phyloP scores from a whole-genome alignment of 73 alveolate species.

The Uronychia setigera region DNA sequence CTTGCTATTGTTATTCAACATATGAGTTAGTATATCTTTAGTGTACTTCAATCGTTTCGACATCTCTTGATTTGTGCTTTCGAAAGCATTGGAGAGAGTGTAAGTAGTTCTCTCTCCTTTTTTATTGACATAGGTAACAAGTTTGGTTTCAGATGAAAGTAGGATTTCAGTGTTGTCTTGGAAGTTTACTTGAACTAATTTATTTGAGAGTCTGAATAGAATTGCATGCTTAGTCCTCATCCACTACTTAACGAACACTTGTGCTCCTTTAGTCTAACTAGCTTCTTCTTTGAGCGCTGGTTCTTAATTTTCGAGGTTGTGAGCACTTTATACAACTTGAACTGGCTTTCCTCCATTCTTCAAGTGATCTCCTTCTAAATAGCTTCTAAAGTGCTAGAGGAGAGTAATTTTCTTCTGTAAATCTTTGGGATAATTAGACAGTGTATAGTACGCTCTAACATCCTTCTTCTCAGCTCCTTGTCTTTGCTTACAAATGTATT shows the following conservation, averaged over 20 bases:
- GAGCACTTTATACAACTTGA: neutral
- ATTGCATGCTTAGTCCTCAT: conserved; percentile 85
- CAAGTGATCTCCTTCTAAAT: conserved; percentile 39
- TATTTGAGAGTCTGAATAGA: conserved; percentile 82
- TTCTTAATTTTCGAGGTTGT: neutral
- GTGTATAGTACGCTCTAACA: conserved; percentile 39
- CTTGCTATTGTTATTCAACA: conserved; percentile 34
- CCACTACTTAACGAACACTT: conserved; percentile 76
- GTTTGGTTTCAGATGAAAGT: conserved; percentile 69
- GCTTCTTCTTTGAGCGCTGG: conserved; percentile 35
- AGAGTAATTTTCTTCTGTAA: conserved; percentile 78
- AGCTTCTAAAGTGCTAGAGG: conserved; percentile 72
- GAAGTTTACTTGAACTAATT: conserved; percentile 82
- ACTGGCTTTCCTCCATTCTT: conserved; percentile 48
- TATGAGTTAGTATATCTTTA: conserved; percentile 72
- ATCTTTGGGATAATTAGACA: conserved; percentile 65
- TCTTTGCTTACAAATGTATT: conserved; percentile 74
- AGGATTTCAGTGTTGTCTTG: conserved; percentile 84
- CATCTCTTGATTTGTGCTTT: conserved; percentile 73
- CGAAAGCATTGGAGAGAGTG: conserved; percentile 77
- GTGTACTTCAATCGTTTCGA: conserved; percentile 80
- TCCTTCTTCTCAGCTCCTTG: conserved; percentile 69
- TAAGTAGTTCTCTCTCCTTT: conserved; percentile 77
- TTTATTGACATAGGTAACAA: conserved; percentile 77
- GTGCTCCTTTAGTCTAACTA: conserved; percentile 2